Conservation (phyloP, 2,329 filamentous ascomycete genomes). For the Pestalotiopsis sp. region DNA sequence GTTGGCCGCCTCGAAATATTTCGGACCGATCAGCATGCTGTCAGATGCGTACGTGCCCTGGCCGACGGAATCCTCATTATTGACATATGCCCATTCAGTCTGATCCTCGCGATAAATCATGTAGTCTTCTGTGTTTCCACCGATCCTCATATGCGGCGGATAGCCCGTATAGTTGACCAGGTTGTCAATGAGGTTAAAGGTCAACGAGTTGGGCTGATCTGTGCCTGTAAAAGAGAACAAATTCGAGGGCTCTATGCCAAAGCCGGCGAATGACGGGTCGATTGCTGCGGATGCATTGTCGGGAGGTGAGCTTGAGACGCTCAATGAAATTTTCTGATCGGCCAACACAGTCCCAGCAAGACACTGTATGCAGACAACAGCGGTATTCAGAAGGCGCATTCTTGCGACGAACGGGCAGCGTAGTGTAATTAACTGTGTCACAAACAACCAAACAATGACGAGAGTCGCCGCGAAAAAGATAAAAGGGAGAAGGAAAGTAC, state of each 20-base stretch:
- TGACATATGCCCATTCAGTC: constrained; percentile 36
- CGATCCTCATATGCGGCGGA: constrained; percentile 50
- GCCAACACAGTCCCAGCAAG: constrained; percentile 28
- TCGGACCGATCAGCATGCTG: constrained; percentile 48
- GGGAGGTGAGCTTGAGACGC: constrained; percentile 16
- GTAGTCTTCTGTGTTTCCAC: constrained; percentile 55
- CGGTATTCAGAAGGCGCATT: constrained; percentile 5
- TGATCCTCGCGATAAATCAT: constrained; percentile 45
- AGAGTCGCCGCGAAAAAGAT: too few relatives aligned
- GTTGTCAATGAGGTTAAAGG: constrained; percentile 50
- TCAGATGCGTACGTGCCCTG: constrained; percentile 44
- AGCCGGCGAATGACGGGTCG: constrained; percentile 48
- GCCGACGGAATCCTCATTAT: constrained; percentile 40
- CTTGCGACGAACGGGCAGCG: neutral
- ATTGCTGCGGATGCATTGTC: constrained; percentile 25
- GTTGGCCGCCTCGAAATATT: constrained; percentile 49
- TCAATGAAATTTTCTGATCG: constrained; percentile 9
- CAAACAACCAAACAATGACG: too few relatives aligned
- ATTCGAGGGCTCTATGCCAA: constrained; percentile 56
- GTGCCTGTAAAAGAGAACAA: constrained; percentile 53
- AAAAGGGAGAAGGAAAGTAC: too few relatives aligned
- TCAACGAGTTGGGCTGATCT: constrained; percentile 42
- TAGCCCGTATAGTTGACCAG: constrained; percentile 50
- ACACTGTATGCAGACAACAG: constrained; percentile 3
- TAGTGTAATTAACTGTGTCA: neutral